Evolutionary conservation across 352 stramenopile species (phyloP).

Genomic region (Elongisporangium prolatum): DNA sequence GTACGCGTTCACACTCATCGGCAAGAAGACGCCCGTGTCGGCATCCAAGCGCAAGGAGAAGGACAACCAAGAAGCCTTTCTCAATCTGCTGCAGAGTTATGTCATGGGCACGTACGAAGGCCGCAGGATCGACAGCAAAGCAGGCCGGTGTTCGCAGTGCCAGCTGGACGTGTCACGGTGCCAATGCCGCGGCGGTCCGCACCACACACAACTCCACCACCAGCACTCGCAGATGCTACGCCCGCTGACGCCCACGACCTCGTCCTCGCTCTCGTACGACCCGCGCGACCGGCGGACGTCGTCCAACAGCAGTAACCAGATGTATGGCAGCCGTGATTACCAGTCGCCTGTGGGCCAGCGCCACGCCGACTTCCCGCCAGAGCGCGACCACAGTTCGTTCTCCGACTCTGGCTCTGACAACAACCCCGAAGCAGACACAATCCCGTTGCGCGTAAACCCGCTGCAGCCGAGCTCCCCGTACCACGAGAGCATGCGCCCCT

Average conservation of each 20-base stretch:
- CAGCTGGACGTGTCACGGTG: neutral
- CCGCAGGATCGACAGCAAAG: neutral
- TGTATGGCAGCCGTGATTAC: neutral
- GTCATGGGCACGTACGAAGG: constrained; percentile 62
- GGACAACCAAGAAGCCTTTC: constrained; percentile 56
- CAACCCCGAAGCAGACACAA: constrained; percentile 28
- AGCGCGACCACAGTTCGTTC: constrained; percentile 28
- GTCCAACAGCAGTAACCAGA: neutral
- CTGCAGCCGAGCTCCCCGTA: constrained; percentile 10
- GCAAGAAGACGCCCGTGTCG: constrained; percentile 40
- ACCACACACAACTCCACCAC: neutral
- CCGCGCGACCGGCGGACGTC: neutral
- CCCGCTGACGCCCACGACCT: neutral
- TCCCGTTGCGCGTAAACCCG: constrained; percentile 10
- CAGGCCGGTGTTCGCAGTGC: neutral
- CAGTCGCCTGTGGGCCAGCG: constrained; percentile 9
- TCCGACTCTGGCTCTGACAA: constrained; percentile 57
- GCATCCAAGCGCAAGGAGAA: constrained; percentile 47
- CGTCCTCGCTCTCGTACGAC: neutral
- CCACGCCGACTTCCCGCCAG: constrained; percentile 8
- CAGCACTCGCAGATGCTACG: neutral
- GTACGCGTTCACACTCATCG: constrained; percentile 76
- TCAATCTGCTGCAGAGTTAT: constrained; percentile 63
- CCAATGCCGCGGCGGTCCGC: neutral
- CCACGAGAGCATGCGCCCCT: constrained; percentile 4